Evolutionary conservation across 202 grass and related monocot species (phyloP), one percentile per base, ranked within the genome.

Genomic region (Tripidium arundinaceum): DNA sequence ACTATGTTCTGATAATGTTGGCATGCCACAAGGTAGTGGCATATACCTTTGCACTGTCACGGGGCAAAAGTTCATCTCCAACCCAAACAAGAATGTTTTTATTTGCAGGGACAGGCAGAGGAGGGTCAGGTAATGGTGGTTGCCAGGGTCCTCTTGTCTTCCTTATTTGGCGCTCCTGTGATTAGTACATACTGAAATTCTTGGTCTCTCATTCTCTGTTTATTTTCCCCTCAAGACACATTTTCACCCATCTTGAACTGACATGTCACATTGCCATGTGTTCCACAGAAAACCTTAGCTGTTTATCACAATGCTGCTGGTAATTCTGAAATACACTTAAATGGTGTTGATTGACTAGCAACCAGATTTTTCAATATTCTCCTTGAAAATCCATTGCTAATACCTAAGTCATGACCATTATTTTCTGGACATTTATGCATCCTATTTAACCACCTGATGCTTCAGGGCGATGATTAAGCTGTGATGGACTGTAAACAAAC

Each of bases 1-100:
- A 72, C 72, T 55, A 42, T 62, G 12, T 12, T 49, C 24, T 60
- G 37, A 67, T 67, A 65, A 25, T 59, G 8, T 15, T 66, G 60
- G 11, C 33, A 36, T 54, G 80, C 11, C 15, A 12, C 62, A 73
- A 79, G 64, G 84, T 90, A 15, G 36, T 72, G 8, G 38, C 9
- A 80, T 87, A 93, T 92, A 98, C 96, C 96, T 91, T 98, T 70
- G 96, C 92, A 82, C 81, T 85, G 65, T 89, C 91, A 88, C 96
- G 88, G 38, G 92, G 90, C 79, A 93, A 87, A 70, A 98, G 86
- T 66, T 93, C 90, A 69, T 95, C 88, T 54, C 88, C 96, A 88
- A 95, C 80, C 96, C 96, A 98, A 83, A 93, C 92, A 65, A 98
- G 92, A 81, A 91, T 87, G 81, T 95, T 98, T 86, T 93, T 80